Percentiles rank a stretch among this genome's conserved stretches.
Evolutionary conservation across 345 rosid species (phyloP).

Genomic region (Eucalyptus virginea): DNA sequence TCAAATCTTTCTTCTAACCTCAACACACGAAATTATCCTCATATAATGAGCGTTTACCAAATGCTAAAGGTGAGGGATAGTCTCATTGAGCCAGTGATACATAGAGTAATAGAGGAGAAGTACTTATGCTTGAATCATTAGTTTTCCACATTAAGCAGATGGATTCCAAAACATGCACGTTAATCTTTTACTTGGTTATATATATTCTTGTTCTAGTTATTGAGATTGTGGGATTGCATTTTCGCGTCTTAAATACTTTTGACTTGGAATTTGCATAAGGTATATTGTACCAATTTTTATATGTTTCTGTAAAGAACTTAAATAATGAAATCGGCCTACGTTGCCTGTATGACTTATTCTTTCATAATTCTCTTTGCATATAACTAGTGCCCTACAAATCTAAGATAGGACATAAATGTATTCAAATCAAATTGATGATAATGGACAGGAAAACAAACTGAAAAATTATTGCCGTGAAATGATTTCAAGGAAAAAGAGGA

Average conservation of each 20-base stretch:
- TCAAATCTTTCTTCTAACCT: too few species aligned
- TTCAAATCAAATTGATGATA: background rate
- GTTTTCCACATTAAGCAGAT: too few species aligned
- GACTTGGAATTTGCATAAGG: background rate
- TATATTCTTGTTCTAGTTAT: too few species aligned
- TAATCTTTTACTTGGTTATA: too few species aligned
- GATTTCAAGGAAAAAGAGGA: background rate
- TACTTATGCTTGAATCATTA: too few species aligned
- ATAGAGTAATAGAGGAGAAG: too few species aligned
- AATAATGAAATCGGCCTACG: background rate
- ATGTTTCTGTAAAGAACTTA: background rate
- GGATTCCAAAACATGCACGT: too few species aligned
- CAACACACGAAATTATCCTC: too few species aligned
- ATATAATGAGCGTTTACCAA: too few species aligned
- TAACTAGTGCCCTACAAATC: background rate
- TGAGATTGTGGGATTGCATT: too few species aligned
- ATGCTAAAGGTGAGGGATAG: fast-evolving
- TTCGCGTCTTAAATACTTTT: too few species aligned
- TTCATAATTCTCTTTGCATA: background rate
- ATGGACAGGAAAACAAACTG: background rate
- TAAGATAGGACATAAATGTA: background rate
- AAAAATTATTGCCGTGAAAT: background rate
- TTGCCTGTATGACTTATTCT: background rate
- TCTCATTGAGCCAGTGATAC: too few species aligned
- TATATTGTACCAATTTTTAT: background rate